Percentiles rank a stretch among this genome's conserved stretches.
Evolutionary conservation across 441 rosid species (phyloP).

Genomic region (Pelargonium citronellum): DNA sequence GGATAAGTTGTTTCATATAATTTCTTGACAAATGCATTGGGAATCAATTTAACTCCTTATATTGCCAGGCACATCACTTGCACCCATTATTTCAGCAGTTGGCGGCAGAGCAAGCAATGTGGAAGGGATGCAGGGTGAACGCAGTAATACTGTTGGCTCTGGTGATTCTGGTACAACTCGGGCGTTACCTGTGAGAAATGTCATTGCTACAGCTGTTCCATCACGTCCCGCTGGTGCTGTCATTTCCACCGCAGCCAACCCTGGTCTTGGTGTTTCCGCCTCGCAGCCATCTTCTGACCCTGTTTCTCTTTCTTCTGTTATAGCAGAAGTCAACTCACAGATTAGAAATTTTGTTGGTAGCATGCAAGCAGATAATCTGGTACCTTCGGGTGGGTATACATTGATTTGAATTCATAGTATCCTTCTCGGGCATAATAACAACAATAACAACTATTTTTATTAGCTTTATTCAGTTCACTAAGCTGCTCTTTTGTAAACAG

Average conservation of each 20-base stretch:
- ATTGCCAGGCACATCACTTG: constrained; percentile 46
- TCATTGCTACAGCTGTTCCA: constrained; percentile 44
- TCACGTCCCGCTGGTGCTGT: constrained; percentile 32
- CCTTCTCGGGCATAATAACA: not conserved
- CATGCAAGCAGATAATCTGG: constrained; percentile 45
- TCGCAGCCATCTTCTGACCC: constrained; percentile 35
- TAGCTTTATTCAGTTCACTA: constrained; percentile 6
- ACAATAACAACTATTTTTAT: not conserved
- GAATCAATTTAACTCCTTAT: constrained; percentile 18
- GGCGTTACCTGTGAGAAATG: constrained; percentile 44
- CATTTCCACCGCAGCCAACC: constrained; percentile 35
- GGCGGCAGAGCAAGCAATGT: constrained; percentile 48
- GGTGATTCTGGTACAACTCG: constrained; percentile 34
- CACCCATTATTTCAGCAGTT: constrained; percentile 52
- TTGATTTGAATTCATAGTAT: not conserved
- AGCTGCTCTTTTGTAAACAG: constrained; percentile 25
- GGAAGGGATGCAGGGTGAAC: constrained; percentile 49
- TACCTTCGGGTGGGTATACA: constrained; percentile 42
- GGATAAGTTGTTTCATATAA: constrained; percentile 18
- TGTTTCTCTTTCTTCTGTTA: constrained; percentile 29
- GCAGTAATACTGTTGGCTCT: constrained; percentile 30
- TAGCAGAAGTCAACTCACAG: constrained; percentile 43
- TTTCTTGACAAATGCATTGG: not conserved
- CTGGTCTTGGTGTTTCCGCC: constrained; percentile 35
- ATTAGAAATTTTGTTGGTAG: constrained; percentile 39